Evolutionary conservation across 148 eudicot species (phyloP), one percentile per base, ranked within the genome.

Genomic region (Amaranthus hypochondriacus): DNA sequence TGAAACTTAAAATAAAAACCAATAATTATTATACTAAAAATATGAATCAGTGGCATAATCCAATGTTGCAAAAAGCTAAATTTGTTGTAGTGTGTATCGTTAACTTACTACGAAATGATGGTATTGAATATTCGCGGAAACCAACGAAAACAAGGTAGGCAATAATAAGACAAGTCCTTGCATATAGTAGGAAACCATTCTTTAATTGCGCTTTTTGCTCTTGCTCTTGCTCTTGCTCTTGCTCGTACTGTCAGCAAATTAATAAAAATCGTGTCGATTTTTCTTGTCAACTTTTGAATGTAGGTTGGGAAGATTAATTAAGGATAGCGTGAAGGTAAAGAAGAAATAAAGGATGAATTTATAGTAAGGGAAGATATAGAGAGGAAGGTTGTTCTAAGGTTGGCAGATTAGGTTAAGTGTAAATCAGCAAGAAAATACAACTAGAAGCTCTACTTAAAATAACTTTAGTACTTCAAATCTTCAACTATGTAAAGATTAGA

Each of bases 31-130:
- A 18, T 18, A 18, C 18, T 18, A 18, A 18, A 18, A 18, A 18
- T 18, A 18, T 18, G 18, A 18, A 18, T 18, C 18, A 18, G 18
- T 18, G 18, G 18, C 18, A 18, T 18, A 18, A 18, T 18, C 0
- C 18, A 18, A 18, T 18, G 18, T 18, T 18, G 18, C 18, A 18
- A 18, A 18, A 18, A 18, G 18, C 18, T 18, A 18, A 18, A 18
- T 18, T 18, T 18, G 0, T 18, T 18, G 18, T 18, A 18, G 18
- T 18, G 18, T 28, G 2, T 28, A 28, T 28, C 39, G 2, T 28
- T 28, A 61, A 73, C 77, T 73, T 68, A 87, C 95, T 52, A 88
- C 87, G 74, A 90, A 90, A 48, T 86, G 82, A 63, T 89, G 88
- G 76, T 80, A 71, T 59, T 83, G 88, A 78, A 82, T 79, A 79